Base-by-base conservation (phyloP, 306 rosid species). In the Medicago ruthenica region DNA sequence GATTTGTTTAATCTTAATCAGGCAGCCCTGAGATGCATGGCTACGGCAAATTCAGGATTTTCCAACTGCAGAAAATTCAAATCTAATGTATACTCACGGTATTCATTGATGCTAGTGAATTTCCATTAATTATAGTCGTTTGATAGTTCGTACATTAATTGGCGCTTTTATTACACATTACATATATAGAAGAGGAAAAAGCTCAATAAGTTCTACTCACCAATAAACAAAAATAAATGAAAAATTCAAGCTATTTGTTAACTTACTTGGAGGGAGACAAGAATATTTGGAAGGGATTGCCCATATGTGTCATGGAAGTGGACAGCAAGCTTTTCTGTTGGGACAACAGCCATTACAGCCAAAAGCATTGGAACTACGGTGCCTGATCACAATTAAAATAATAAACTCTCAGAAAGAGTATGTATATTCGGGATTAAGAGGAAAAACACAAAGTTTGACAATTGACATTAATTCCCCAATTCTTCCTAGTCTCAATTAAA, bases 281-380 rank as follows among this genome's bases (percentile, higher is more conserved):
- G 86, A 79, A 92, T 92, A 71, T 92, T 92, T 64, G 94, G 78
- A 79, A 92, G 92, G 67, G 96, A 87, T 82, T 92, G 97, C 16
- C 96, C 97, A 14, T 92, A 92, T 69, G 96, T 92, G 89, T 92
- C 97, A 75, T 92, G 97, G 87, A 90, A 92, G 87, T 92, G 97
- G 73, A 92, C 97, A 20, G 97, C 96, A 69, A 92, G 86, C 81
- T 82, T 90, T 42, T 88, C 94, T 44, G 79, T 70, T 4, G 97
- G 97, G 76, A 90, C 94, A 73, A 86, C 86, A 55, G 89, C 91
- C 91, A 92, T 88, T 39, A 88, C 97, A 68, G 93, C 92, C 81
- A 87, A 78, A 65, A 92, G 96, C 97, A 92, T 90, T 6, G 93
- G 96, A 77, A 92, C 88, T 34, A 90, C 92, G 48, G 85, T 83